These are phyloP conservation scores for Stylonectria norvegica DNA, from an alignment of 2,329 filamentous ascomycete genomes.

Conservation along the genomic window DNA sequence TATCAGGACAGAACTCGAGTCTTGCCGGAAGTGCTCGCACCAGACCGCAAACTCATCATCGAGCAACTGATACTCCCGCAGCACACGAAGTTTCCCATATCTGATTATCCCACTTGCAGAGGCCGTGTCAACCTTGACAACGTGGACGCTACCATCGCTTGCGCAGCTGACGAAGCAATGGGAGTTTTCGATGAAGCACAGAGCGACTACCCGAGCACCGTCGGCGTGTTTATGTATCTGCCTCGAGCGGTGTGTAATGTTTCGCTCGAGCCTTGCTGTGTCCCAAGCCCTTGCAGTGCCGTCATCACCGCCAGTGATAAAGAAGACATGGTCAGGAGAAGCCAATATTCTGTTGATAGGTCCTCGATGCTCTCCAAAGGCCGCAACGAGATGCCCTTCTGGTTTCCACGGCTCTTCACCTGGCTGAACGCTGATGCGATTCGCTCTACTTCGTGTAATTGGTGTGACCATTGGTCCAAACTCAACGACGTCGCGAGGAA, in stretches of 20 bases:
- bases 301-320: constrained; percentile 90
- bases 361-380: constrained; percentile 82
- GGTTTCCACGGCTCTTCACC: constrained; percentile 68
- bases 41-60: constrained; percentile 76
- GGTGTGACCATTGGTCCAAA: constrained; percentile 80
- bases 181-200: constrained; percentile 91
- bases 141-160: constrained; percentile 84
- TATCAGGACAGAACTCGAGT: constrained; percentile 76
- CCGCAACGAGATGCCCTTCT: constrained; percentile 77
- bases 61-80: constrained; percentile 78
- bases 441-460: constrained; percentile 54
- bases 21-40: constrained; percentile 86
- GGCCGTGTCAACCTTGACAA: constrained; percentile 70
- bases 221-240: constrained; percentile 76
- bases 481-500: constrained; percentile 61
- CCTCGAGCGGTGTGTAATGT: constrained; percentile 81
- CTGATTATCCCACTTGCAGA: constrained; percentile 52
- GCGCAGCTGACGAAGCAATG: constrained; percentile 91
- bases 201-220: constrained; percentile 69
- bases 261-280: constrained; percentile 81
- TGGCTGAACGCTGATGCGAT: constrained; percentile 45
- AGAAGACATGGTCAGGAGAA: constrained; percentile 89
- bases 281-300: constrained; percentile 93
- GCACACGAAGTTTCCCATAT: constrained; percentile 72
- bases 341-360: constrained; percentile 78